Conservation (phyloP, 1,284 basidiomycete genomes). For the Pseudomicrostroma phylloplanum region DNA sequence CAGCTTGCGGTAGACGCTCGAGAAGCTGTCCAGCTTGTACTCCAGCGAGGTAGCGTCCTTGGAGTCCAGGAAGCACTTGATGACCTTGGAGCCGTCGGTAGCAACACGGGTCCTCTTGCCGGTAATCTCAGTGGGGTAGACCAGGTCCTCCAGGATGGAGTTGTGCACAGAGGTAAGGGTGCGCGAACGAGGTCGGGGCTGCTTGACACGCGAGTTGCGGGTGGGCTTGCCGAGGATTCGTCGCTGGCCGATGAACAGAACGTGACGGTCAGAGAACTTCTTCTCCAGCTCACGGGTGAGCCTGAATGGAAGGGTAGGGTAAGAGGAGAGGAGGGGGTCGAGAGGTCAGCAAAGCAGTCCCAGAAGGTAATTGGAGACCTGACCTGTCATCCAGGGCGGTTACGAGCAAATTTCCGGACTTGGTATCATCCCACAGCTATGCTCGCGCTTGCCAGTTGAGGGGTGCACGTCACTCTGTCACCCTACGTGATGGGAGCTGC, state of each 20-base stretch:
- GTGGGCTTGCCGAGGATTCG: constrained; percentile 97
- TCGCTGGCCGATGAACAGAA: constrained; percentile 97
- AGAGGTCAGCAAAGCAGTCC: too few species aligned
- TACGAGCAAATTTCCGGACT: too few species aligned
- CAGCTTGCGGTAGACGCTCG: constrained; percentile 84
- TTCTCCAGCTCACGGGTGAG: constrained; percentile 99
- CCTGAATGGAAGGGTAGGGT: constrained; percentile 55
- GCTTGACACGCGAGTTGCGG: constrained; percentile 81
- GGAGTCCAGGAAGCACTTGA: constrained; percentile 73
- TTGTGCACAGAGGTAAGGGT: constrained; percentile 97
- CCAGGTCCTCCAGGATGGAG: constrained; percentile 96
- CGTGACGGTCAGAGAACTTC: constrained; percentile 98
- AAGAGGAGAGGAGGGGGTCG: not conserved
- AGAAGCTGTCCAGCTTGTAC: constrained; percentile 98
- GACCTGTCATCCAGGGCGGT: too few species aligned
- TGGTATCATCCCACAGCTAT: too few species aligned
- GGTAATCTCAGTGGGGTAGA: constrained; percentile 97
- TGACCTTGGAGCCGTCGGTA: constrained; percentile 48
- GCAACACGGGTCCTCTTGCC: constrained; percentile 82
- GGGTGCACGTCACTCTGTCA: too few species aligned
- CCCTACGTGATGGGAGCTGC: too few species aligned
- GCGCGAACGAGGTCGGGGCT: constrained; percentile 93
- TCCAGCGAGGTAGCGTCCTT: constrained; percentile 98
- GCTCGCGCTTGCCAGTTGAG: too few species aligned
- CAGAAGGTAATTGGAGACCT: too few species aligned